Evolutionary conservation across 169 alveolate genomes (phyloP).

Genomic region (Pseudocohnilembus persalinus): DNA sequence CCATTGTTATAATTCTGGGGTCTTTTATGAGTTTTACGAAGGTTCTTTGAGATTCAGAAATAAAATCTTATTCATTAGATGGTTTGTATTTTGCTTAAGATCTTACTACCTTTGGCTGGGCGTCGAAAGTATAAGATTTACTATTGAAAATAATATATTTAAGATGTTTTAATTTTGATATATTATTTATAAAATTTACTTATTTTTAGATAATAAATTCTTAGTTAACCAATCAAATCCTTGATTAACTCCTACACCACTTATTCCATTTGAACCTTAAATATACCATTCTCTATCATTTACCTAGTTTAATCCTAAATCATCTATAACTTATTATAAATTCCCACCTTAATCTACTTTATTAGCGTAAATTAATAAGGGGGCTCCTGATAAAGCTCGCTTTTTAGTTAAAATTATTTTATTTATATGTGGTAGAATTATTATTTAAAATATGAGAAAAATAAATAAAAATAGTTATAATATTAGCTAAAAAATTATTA

Average conservation of each 20-base stretch:
- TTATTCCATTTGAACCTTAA: conserved; percentile 41
- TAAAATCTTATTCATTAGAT: conserved; percentile 24
- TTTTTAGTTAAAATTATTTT: too few species aligned
- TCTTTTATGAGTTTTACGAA: conserved; percentile 39
- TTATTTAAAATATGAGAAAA: too few species aligned
- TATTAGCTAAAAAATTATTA: too few species aligned
- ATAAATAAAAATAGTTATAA: too few species aligned
- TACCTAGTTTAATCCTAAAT: conserved; percentile 30
- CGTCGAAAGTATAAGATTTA: conserved; percentile 27
- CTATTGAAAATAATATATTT: conserved; percentile 6
- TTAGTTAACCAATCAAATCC: conserved; percentile 33
- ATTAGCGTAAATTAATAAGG: conserved; percentile 34
- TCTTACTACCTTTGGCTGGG: conserved; percentile 49
- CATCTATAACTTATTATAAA: conserved; percentile 35
- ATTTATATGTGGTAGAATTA: neutral
- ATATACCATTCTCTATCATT: conserved; percentile 38
- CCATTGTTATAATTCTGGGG: conserved; percentile 23
- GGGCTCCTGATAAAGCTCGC: conserved; percentile 17
- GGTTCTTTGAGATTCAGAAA: conserved; percentile 16
- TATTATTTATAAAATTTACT: neutral
- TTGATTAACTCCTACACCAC: conserved; percentile 38
- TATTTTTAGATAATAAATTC: neutral
- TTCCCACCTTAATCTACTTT: conserved; percentile 36
- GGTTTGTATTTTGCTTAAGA: conserved; percentile 35
- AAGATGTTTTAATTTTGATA: neutral